Conservation (phyloP, 768 basidiomycete species). For the Boletus vinaceobasis region DNA sequence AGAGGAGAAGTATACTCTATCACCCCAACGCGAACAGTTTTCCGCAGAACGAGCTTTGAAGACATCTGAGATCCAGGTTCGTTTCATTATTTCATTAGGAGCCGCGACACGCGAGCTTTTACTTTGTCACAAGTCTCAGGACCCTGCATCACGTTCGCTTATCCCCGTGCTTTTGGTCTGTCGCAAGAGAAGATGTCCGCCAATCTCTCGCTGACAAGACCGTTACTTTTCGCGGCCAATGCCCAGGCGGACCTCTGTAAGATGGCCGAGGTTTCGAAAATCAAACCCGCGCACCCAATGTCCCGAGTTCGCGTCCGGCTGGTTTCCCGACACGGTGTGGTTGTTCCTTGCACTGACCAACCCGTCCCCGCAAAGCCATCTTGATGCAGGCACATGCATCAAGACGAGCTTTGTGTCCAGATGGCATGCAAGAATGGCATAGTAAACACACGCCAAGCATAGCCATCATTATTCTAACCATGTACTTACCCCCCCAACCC, state of each 20-base stretch:
- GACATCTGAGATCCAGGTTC: slow-evolving; percentile 14
- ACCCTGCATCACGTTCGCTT: neutral
- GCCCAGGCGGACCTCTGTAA: neutral
- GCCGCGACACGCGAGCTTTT: slow-evolving; percentile 6
- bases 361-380: slow-evolving; percentile 17
- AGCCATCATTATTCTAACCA: too few species aligned
- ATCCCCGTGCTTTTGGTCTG: neutral
- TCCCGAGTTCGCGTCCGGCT: neutral
- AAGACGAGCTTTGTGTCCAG: slow-evolving; percentile 9
- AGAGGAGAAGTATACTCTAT: neutral
- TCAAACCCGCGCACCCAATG: neutral
- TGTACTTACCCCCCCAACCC: neutral
- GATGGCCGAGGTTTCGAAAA: neutral
- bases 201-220: neutral
- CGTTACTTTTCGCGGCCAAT: neutral
- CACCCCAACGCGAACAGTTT: neutral
- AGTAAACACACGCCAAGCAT: neutral
- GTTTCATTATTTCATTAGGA: slow-evolving; percentile 8
- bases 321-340: neutral
- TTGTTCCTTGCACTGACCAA: neutral
- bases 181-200: neutral
- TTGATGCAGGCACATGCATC: slow-evolving; percentile 8
- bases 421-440: neutral
- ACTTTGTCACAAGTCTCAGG: slow-evolving; percentile 6
- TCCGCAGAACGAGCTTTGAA: neutral